Percentiles rank a stretch among this genome's conserved stretches.
phyloP scores from a whole-genome alignment of 169 alveolate species.

The Plasmodium inui region DNA sequence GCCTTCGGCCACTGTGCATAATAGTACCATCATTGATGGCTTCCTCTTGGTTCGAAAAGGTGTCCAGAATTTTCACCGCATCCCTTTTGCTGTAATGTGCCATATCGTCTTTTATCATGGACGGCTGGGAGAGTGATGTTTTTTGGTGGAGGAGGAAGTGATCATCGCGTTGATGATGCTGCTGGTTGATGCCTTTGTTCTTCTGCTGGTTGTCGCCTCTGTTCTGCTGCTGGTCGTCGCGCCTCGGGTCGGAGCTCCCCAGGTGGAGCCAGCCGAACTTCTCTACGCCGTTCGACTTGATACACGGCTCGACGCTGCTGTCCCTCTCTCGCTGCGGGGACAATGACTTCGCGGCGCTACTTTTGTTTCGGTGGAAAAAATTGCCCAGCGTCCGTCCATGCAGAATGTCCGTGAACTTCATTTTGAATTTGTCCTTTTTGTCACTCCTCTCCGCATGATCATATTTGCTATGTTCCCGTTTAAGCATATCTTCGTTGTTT shows the following conservation, averaged over 20 bases:
- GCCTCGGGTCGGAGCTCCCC: not conserved
- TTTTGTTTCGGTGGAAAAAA: slow-evolving; percentile 60
- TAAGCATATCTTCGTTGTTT: slow-evolving; percentile 25
- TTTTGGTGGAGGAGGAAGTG: not conserved
- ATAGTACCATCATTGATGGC: not conserved
- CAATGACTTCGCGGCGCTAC: slow-evolving; percentile 5
- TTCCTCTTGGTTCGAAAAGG: slow-evolving; percentile 2
- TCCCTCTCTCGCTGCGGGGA: slow-evolving; percentile 32
- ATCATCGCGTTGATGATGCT: not conserved
- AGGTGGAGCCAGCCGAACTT: not conserved
- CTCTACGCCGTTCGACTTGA: slow-evolving; percentile 1
- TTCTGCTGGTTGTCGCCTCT: not conserved
- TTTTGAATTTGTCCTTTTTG: slow-evolving; percentile 53
- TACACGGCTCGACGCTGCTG: not conserved
- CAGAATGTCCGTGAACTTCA: slow-evolving; percentile 59
- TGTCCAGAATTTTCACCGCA: not conserved
- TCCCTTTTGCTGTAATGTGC: not conserved
- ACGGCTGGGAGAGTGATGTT: not conserved
- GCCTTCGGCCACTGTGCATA: not conserved
- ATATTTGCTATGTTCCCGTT: slow-evolving; percentile 41
- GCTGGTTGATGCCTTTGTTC: not conserved
- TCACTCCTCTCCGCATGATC: slow-evolving; percentile 12
- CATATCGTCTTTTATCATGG: slow-evolving; percentile 8
- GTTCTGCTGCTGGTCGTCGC: not conserved
- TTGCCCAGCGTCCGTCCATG: slow-evolving; percentile 33